Conservation (phyloP, 2,329 filamentous ascomycete genomes). For the Pestalotiopsis sp. region DNA sequence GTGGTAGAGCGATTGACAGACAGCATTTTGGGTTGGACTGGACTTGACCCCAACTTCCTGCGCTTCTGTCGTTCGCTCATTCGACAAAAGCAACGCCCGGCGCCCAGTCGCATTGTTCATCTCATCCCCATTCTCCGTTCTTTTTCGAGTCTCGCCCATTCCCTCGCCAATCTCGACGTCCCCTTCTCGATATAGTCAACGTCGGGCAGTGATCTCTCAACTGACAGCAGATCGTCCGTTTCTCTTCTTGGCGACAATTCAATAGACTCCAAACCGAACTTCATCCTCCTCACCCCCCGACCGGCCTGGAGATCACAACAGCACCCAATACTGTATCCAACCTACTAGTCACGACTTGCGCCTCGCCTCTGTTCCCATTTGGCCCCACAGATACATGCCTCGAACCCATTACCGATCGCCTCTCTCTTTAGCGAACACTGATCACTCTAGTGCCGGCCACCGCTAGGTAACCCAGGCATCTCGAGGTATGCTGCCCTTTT, state of each 20-base stretch:
- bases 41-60: neutral
- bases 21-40: neutral
- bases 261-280: neutral
- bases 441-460: neutral
- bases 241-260: no score
- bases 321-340: neutral
- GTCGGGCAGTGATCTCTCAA: neutral
- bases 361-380: neutral
- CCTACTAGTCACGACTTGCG: neutral
- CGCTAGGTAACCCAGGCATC: neutral
- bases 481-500: conserved; percentile 1
- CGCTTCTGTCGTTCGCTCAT: neutral
- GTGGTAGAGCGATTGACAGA: no score
- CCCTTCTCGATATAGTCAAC: neutral
- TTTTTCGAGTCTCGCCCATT: conserved; percentile 7
- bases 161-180: neutral
- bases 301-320: neutral
- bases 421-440: neutral
- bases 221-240: neutral
- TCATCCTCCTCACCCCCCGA: neutral
- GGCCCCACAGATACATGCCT: conserved; percentile 6
- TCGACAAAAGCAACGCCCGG: conserved; percentile 9
- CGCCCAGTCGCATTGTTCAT: conserved; percentile 7
- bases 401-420: conserved; percentile 4
- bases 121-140: neutral